phyloP scores from a whole-genome alignment of 148 eudicot species.

The Pouteria glomerata region DNA sequence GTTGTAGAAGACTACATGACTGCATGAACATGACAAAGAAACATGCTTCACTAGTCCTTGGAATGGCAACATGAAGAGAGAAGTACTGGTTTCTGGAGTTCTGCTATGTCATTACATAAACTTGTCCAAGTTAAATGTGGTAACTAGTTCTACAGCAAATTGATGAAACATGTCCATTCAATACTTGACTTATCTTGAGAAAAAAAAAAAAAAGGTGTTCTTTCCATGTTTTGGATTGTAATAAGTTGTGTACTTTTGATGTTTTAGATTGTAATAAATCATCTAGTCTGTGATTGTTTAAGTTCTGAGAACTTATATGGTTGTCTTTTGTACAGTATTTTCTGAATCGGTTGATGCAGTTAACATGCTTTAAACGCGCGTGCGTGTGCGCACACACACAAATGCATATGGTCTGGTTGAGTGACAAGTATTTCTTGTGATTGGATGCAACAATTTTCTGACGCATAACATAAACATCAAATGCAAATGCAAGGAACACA shows the following conservation, averaged over 20 bases:
- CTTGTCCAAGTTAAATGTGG: not conserved
- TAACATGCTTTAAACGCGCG: too few species aligned
- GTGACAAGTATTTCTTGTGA: too few species aligned
- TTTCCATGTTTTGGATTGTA: not conserved
- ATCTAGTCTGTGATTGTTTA: not conserved
- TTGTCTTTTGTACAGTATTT: not conserved
- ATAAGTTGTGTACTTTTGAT: not conserved
- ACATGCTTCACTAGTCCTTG: not conserved
- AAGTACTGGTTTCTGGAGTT: not conserved
- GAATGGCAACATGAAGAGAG: not conserved
- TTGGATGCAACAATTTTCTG: not conserved
- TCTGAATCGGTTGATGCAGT: not conserved
- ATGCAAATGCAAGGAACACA: not conserved
- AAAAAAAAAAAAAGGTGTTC: too few species aligned
- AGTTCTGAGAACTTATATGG: not conserved
- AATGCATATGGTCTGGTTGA: not conserved
- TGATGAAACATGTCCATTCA: not conserved
- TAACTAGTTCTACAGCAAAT: not conserved
- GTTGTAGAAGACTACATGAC: slow-evolving; percentile 3
- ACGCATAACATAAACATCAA: not conserved
- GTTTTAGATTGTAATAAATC: not conserved
- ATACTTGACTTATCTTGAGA: not conserved
- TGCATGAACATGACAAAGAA: not conserved
- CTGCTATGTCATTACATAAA: too few species aligned
- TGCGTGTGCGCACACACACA: too few species aligned